Evolutionary conservation across 768 basidiomycete species (phyloP), one percentile per base, ranked within the genome.

Genomic region (Macrolepiota fuliginosa): DNA sequence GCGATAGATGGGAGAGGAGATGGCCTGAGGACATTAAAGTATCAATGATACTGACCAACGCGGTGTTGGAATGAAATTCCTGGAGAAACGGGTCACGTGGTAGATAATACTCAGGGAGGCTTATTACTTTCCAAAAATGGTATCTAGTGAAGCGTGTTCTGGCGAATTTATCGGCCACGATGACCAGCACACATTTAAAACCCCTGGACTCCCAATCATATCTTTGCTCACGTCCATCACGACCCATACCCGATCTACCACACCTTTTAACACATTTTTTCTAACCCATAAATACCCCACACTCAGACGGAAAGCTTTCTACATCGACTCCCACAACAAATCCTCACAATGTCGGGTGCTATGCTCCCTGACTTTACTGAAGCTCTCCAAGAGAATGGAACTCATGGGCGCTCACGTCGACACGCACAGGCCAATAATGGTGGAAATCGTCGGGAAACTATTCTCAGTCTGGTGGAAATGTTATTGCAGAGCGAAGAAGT

Each of bases 401-500:
- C 55, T 52, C 22, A n/a, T 17, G 27, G n/a, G 11, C 29, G 25
- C 49, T 36, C 46, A 37, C 51, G 52, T n/a, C 40, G 29, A 54
- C 52, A 42, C 37, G 45, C 29, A 22, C 42, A 52, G 17, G 36
- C n/a, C 13, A 11, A 2, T 46, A 25, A 51, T 24, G 29, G 17
- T 46, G 51, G 29, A 22, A 76, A 68, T 63, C 75, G 79, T 9
- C 75, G 78, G 46, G 79, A 81, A 63, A 82, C 79, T 1, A 82
- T 83, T 39, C 67, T 82, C 61, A 83, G 73, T 67, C 68, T 83
- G 64, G 81, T 83, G 39, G 80, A 83, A 61, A 79, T 83, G 75
- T 72, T 83, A 29, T 67, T 83, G 52, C 71, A 78, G 68, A 70
- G 70, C 35, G 76, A 73, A 11, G 70, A 68, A 39, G 64, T 67